Base-by-base conservation (phyloP, 257 asterid species). In the Handroanthus guayacan region DNA sequence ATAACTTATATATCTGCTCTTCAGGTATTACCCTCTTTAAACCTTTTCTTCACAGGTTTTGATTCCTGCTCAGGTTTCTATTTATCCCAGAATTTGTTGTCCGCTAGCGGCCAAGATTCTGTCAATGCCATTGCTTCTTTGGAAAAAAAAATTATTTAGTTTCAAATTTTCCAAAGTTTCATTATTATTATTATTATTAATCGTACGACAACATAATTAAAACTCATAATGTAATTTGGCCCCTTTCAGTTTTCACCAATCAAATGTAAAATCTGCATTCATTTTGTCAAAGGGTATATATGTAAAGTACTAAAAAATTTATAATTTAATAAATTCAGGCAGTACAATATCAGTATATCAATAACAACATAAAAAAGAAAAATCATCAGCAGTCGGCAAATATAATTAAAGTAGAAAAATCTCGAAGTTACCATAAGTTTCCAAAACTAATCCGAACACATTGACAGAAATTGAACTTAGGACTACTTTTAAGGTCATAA, bases 11-110 rank as follows among this genome's bases (percentile, higher is more conserved):
- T 41, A 8, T 5, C 8, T 41, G 45, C 2, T 52, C 18, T 20
- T 71, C 56, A 55, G 16, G 12, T 18, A 7, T 52, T 14, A 18
- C 11, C 16, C 74, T 17, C 56, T 14, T 39, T 55, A 57, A 72
- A 10, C 69, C 68, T 54, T 18, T 43, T 54, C 43, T 12, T 55
- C 25, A 36, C 50, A 55, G 52, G n/a, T 14, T 44, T 58, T 72
- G 6, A 39, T 39, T 39, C 8, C 31, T 16, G 25, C 10, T 2
- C n/a, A n/a, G 10, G n/a, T 47, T 11, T 47, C 7, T 5, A 41
- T 6, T 41, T 41, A 41, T 41, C 31, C 31, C 31, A 25, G 31
- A 25, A 25, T 25, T 25, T 25, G 31, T 25, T 25, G 45, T 4
- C 44, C 44, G 44, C 7, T 39, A 39, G 3, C 31, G 36, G 62